A percentile compares a stretch with the other conserved stretches of the same genome.
These are phyloP conservation scores for Schizonepeta tenuifolia DNA, from an alignment of 257 asterid genomes.

Conservation along the genomic window DNA sequence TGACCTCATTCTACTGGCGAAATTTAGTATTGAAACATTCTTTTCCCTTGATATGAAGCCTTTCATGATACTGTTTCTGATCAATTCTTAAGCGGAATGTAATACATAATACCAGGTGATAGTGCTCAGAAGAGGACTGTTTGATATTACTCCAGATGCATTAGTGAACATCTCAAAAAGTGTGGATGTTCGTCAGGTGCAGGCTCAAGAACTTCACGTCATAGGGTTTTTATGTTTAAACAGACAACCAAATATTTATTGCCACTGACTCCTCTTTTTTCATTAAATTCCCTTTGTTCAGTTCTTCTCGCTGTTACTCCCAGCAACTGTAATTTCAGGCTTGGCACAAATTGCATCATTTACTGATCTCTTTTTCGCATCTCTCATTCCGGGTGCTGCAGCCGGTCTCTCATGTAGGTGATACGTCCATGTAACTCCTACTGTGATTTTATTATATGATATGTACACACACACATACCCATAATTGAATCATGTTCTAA, in stretches of 20 bases:
- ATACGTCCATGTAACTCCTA: slow-evolving; percentile 9
- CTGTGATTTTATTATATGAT: not conserved
- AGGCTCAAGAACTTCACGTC: slow-evolving; percentile 22
- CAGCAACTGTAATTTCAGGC: slow-evolving; percentile 51
- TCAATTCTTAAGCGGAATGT: slow-evolving; percentile 15
- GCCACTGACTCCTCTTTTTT: slow-evolving; percentile 22
- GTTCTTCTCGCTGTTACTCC: slow-evolving; percentile 52
- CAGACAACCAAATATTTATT: slow-evolving; percentile 20
- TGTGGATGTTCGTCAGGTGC: slow-evolving; percentile 46
- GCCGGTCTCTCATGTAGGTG: slow-evolving; percentile 57
- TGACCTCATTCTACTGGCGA: not conserved
- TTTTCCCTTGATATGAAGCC: not conserved
- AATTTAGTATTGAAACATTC: not conserved
- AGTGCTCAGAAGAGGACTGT: slow-evolving; percentile 38
- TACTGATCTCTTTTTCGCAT: slow-evolving; percentile 55
- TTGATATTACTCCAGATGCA: slow-evolving; percentile 37
- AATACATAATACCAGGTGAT: slow-evolving; percentile 34
- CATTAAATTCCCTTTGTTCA: slow-evolving; percentile 23
- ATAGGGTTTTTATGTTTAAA: slow-evolving; percentile 6
- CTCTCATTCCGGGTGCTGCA: slow-evolving; percentile 51
- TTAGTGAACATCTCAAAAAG: slow-evolving; percentile 30
- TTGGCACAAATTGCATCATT: slow-evolving; percentile 53
- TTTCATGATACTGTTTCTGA: slow-evolving; percentile 22
- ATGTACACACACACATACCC: not conserved
- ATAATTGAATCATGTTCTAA: not conserved